These are phyloP conservation scores for Punctularia strigosozonata DNA, from an alignment of 768 basidiomycete genomes.

Conservation along the genomic window DNA sequence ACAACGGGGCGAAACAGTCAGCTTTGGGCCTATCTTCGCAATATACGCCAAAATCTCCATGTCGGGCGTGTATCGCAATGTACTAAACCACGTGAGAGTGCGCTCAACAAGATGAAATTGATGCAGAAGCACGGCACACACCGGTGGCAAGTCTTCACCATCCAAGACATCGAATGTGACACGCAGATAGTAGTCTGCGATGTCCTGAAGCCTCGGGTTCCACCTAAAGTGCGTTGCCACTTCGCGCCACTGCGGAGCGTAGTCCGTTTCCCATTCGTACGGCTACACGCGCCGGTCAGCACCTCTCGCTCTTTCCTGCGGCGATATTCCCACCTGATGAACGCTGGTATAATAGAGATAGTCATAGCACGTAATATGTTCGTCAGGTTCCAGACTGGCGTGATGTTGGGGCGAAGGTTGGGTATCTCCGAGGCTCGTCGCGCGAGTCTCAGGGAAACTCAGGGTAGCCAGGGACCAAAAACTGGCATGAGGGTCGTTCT, in stretches of 20 bases:
- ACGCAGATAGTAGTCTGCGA: not conserved
- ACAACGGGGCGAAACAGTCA: constrained; percentile 41
- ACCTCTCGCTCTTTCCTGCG: no score
- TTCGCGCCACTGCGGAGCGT: constrained; percentile 9
- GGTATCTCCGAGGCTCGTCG: constrained; percentile 12
- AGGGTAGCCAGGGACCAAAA: constrained; percentile 22
- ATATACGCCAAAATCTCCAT: not conserved
- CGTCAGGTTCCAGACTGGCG: constrained; percentile 19
- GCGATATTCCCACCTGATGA: constrained; percentile 13
- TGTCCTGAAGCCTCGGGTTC: not conserved
- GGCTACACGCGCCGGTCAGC: no score
- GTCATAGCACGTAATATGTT: constrained; percentile 28
- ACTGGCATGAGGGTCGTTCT: constrained; percentile 19
- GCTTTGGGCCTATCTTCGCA: constrained; percentile 24
- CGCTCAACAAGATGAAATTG: no score
- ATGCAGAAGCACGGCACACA: no score
- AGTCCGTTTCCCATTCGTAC: constrained; percentile 2
- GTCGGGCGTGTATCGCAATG: constrained; percentile 2
- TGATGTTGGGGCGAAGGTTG: constrained; percentile 16
- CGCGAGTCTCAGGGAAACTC: constrained; percentile 20
- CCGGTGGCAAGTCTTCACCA: not conserved
- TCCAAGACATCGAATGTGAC: not conserved
- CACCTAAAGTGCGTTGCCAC: constrained; percentile 7
- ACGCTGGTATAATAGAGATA: constrained; percentile 28
- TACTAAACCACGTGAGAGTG: no score